phyloP scores from a whole-genome alignment of 495 filamentous ascomycete genomes.

The Aspergillus carlsbadensis region DNA sequence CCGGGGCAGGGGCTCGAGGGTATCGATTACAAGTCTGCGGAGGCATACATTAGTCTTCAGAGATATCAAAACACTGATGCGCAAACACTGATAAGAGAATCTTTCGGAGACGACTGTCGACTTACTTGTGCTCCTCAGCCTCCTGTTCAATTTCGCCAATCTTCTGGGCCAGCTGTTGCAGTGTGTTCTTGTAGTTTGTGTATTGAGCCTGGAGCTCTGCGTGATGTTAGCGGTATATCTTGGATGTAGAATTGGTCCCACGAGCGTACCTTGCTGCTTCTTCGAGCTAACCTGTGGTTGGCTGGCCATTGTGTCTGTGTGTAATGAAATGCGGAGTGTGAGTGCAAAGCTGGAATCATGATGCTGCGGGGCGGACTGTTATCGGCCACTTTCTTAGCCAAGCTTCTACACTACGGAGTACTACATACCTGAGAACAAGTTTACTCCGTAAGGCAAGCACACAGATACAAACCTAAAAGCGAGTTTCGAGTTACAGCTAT shows the following conservation, averaged over 20 bases:
- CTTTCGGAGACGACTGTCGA: slow-evolving; percentile 1
- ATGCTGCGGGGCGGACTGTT: slow-evolving; percentile 8
- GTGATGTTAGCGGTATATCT: slow-evolving; percentile 18
- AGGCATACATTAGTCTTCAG: neutral
- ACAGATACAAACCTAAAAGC: neutral
- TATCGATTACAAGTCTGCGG: slow-evolving; percentile 89
- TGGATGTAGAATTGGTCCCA: neutral
- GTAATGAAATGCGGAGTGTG: slow-evolving; percentile 13
- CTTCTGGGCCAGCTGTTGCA: slow-evolving; percentile 91
- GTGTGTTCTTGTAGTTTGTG: slow-evolving; percentile 89
- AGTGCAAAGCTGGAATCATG: slow-evolving; percentile 31
- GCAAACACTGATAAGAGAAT: neutral
- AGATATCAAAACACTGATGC: slow-evolving; percentile 12
- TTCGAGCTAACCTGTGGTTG: slow-evolving; percentile 54
- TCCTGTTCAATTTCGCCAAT: slow-evolving; percentile 97
- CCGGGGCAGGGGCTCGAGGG: slow-evolving; percentile 74
- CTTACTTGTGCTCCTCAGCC: slow-evolving; percentile 96
- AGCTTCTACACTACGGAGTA: neutral
- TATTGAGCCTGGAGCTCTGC: slow-evolving; percentile 93
- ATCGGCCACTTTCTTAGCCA: slow-evolving; percentile 3
- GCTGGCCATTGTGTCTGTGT: slow-evolving; percentile 35
- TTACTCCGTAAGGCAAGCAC: neutral
- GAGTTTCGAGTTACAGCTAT: neutral
- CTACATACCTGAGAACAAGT: neutral
- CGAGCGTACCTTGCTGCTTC: slow-evolving; percentile 78